Percentiles rank a stretch among this genome's conserved stretches.
These are phyloP conservation scores for Sugiyamaella grinbergsii DNA, from an alignment of 1,139 yeast species.

Conservation along the genomic window DNA sequence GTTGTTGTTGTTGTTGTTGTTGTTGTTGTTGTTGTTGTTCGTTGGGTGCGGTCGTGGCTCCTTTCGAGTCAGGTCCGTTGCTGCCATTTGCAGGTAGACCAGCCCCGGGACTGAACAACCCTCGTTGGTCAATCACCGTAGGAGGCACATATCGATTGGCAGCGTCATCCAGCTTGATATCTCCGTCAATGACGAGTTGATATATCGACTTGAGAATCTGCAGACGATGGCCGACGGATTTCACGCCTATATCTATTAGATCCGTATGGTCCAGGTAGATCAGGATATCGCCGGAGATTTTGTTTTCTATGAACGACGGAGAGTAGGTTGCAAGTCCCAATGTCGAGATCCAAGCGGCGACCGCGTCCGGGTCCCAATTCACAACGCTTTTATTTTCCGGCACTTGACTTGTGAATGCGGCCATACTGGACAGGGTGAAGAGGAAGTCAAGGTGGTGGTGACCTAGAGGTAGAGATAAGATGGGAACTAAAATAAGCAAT, in stretches of 20 bases:
- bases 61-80: too few species aligned
- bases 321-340: constrained; percentile 38
- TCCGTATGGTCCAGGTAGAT: constrained; percentile 44
- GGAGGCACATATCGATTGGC: constrained; percentile 40
- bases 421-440: background rate
- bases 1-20: too few species aligned
- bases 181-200: constrained; percentile 37
- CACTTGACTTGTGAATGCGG: background rate
- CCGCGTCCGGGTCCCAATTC: constrained; percentile 38
- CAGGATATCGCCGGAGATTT: constrained; percentile 47
- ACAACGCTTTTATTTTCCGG: constrained; percentile 21
- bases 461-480: too few species aligned
- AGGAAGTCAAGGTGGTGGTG: background rate
- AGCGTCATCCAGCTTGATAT: constrained; percentile 35
- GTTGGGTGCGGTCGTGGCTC: too few species aligned
- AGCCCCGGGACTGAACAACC: background rate
- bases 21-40: too few species aligned
- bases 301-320: constrained; percentile 39
- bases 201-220: constrained; percentile 44
- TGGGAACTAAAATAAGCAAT: too few species aligned
- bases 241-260: constrained; percentile 46
- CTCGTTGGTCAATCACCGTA: constrained; percentile 27
- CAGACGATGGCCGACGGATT: constrained; percentile 47
- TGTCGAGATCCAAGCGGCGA: constrained; percentile 35
- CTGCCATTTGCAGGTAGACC: too few species aligned